These are phyloP conservation scores for Geranium brycei DNA, from an alignment of 345 rosid species.

Conservation along the genomic window DNA sequence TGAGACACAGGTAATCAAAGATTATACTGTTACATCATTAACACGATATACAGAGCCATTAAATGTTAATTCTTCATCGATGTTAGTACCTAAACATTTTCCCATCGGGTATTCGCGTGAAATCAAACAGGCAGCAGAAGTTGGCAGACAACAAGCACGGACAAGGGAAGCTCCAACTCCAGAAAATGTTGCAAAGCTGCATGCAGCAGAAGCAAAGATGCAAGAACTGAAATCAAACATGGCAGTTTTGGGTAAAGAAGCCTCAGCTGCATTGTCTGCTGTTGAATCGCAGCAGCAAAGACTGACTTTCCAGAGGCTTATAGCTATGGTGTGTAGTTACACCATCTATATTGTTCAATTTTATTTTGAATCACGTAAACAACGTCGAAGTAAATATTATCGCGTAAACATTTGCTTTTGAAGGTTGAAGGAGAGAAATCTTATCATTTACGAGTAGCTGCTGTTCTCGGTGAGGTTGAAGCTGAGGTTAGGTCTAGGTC, in stretches of 20 bases:
- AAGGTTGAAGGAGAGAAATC: conserved; percentile 95
- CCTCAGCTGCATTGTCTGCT: conserved; percentile 89
- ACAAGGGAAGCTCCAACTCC: conserved; percentile 73
- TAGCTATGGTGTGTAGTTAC: conserved; percentile 50
- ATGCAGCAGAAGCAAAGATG: conserved; percentile 74
- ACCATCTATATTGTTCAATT: background rate
- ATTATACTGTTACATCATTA: conserved; percentile 12
- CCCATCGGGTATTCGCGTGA: conserved; percentile 11
- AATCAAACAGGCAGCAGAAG: conserved; percentile 59
- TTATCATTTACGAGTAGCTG: conserved; percentile 73
- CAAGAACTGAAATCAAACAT: conserved; percentile 75
- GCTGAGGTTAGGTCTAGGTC: conserved; percentile 66
- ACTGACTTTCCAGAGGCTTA: conserved; percentile 84
- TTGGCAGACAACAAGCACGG: conserved; percentile 66
- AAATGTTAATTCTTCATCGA: background rate
- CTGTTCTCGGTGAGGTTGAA: conserved; percentile 86
- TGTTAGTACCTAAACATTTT: conserved; percentile 9
- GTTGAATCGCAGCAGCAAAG: conserved; percentile 91
- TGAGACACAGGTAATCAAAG: conserved; percentile 47
- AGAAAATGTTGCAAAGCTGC: conserved; percentile 85
- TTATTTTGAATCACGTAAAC: too few relatives aligned
- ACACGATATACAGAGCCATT: conserved; percentile 1
- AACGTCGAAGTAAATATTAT: background rate
- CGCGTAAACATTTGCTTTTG: conserved; percentile 7
- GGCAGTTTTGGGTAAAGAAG: conserved; percentile 97